phyloP scores from a whole-genome alignment of 805 yeast genomes.

The Saturnispora quitensis region DNA sequence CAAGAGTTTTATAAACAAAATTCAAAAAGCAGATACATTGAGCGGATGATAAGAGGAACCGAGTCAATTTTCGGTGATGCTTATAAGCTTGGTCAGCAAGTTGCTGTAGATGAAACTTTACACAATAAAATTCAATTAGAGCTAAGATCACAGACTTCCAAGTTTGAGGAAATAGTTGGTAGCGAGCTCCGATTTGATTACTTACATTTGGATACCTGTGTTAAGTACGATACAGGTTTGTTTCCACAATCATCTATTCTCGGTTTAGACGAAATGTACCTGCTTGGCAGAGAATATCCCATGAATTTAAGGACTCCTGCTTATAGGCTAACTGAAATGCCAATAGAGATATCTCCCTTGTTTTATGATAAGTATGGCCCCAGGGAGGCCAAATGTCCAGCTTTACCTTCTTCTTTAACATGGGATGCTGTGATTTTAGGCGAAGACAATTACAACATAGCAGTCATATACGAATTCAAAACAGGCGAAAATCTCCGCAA shows the following conservation, averaged over 20 bases:
- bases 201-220: constrained; percentile 14
- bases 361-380: constrained; percentile 27
- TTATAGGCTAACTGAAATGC: constrained; percentile 18
- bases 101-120: neutral
- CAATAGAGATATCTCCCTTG: constrained; percentile 22
- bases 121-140: neutral
- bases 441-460: neutral
- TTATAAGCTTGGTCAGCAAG: neutral
- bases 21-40: neutral
- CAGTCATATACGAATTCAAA: constrained; percentile 4
- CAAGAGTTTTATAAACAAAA: constrained; percentile 4
- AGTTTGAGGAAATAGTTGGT: neutral
- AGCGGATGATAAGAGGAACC: neutral
- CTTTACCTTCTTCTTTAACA: constrained; percentile 1
- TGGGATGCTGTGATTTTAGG: constrained; percentile 12
- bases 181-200: constrained; percentile 13
- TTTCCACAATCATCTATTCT: constrained; percentile 29
- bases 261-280: constrained; percentile 33
- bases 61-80: neutral
- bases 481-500: neutral
- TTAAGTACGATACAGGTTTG: neutral
- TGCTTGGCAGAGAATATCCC: constrained; percentile 33
- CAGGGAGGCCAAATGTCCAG: neutral
- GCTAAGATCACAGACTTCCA: neutral
- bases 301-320: constrained; percentile 36